Evolutionary conservation across 2,329 filamentous ascomycete species (phyloP), one percentile per base, ranked within the genome.

Genomic region (Ilyonectria sp.): DNA sequence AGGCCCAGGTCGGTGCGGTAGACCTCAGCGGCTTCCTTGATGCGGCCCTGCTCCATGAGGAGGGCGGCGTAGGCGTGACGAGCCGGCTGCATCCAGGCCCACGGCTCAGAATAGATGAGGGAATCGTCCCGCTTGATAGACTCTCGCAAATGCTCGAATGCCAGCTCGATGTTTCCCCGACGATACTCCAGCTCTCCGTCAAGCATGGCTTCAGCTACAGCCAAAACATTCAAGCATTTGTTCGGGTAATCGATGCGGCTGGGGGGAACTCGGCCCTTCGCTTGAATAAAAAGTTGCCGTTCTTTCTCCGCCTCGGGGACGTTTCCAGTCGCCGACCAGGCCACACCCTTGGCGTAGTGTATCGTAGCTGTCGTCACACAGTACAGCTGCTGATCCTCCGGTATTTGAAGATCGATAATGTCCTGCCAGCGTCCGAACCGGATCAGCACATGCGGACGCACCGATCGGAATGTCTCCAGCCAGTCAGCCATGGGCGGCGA

Each of bases 401-500:
- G 92, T 1, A 92, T 68, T 0, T 80, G 63, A 1, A 92, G 78
- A 1, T 81, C 79, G 19, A 91, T 78, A 37, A 94, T 84, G 0
- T 93, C 90, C 1, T 89, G 74, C 92, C 92, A 94, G 26, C 82
- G 82, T 0, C 92, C 92, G 70, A 94, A 94, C 0, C 92, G 88
- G 44, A 94, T 85, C 10, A 93, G 81, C 1, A 90, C 89, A 76
- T 94, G 92, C 8, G 91, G 82, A 2, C 88, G 85, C 74, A 93
- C 88, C 2, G 87, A 85, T 6, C 91, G 77, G 70, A 93, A 93
- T 2, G 86, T 86, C 78, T 94, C 92, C 1, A 93, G 80, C 88
- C 90, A 94, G 77, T 94, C 91, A 1, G 91, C 91, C 91, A 94
- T 93, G 0, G 90, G 90, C 0, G 90, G 90, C 0, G 88, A 90